Evolutionary conservation across 352 stramenopile species (phyloP).

Genomic region (Phytophthora hybrid): DNA sequence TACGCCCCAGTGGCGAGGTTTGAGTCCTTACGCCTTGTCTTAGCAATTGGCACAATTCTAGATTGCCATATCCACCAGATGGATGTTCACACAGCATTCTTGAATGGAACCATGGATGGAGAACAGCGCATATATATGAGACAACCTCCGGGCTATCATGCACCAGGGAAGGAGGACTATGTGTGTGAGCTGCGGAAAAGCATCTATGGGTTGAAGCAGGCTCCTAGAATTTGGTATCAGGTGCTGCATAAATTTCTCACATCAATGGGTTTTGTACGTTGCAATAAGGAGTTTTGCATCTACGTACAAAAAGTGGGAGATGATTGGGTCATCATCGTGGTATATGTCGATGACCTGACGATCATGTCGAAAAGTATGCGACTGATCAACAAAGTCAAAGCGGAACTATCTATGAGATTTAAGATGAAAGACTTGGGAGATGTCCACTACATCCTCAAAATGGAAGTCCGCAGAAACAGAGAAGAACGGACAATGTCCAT

Average conservation of each 20-base stretch:
- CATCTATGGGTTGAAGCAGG: slow-evolving; percentile 6
- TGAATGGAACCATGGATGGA: too few species aligned
- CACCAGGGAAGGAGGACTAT: too few species aligned
- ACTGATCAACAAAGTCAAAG: slow-evolving; percentile 28
- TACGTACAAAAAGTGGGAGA: slow-evolving; percentile 30
- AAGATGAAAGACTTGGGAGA: slow-evolving; percentile 37
- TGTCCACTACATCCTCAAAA: slow-evolving; percentile 20
- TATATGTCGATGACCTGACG: slow-evolving; percentile 30
- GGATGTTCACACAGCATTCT: too few species aligned
- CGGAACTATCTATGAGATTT: slow-evolving; percentile 32
- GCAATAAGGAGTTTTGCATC: slow-evolving; percentile 27
- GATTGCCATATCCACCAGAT: too few species aligned
- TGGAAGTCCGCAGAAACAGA: slow-evolving; percentile 13
- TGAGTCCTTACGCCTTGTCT: too few species aligned
- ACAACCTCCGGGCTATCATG: too few species aligned
- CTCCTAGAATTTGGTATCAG: slow-evolving; percentile 25
- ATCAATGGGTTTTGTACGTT: slow-evolving; percentile 20
- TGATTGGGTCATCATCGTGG: slow-evolving; percentile 10
- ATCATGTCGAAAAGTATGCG: slow-evolving; percentile 11
- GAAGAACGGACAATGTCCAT: slow-evolving; percentile 1
- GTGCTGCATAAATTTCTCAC: slow-evolving; percentile 23
- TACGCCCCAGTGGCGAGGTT: too few species aligned
- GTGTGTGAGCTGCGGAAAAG: neutral
- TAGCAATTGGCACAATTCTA: too few species aligned
- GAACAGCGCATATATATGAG: too few species aligned